Evolutionary conservation across 139 green algal genomes (phyloP).

Genomic region (Closterium sp.): DNA sequence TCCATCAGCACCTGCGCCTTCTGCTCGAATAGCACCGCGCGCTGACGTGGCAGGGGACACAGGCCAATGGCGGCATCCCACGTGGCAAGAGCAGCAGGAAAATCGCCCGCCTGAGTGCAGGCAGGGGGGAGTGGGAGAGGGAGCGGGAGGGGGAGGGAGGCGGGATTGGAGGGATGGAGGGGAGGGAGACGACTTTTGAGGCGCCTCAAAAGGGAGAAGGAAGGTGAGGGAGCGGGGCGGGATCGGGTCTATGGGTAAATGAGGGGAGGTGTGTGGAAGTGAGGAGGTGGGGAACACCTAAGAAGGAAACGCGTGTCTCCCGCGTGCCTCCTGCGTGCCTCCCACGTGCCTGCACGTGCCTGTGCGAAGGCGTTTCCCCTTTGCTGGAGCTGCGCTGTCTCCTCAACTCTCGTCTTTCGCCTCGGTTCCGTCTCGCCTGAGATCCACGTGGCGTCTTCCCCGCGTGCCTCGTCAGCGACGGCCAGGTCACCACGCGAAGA

Average conservation of each 20-base stretch:
- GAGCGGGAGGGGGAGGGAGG: background rate
- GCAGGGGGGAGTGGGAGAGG: background rate
- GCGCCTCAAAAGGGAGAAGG: no score
- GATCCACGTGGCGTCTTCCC: background rate
- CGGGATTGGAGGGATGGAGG: background rate
- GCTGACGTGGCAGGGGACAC: background rate
- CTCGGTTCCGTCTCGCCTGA: background rate
- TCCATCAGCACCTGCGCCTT: slow-evolving; percentile 35
- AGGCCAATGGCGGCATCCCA: slow-evolving; percentile 24
- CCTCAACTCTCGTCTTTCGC: background rate
- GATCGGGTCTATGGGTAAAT: background rate
- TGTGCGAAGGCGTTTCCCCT: slow-evolving; percentile 19
- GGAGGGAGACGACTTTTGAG: no score
- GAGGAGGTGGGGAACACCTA: background rate
- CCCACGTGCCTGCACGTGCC: background rate
- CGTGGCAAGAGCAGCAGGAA: slow-evolving; percentile 7
- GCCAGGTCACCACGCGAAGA: background rate
- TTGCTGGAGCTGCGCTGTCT: slow-evolving; percentile 11
- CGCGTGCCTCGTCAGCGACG: background rate
- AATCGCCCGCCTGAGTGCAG: slow-evolving; percentile 1
- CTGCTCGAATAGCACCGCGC: slow-evolving; percentile 20
- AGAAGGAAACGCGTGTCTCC: background rate
- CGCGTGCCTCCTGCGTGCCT: background rate
- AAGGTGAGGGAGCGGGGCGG: background rate
- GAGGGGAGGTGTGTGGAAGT: slow-evolving; percentile 1